Evolutionary conservation across 2,329 filamentous ascomycete genomes (phyloP), one percentile per base, ranked within the genome.

Genomic region (Eurotiales sp.): DNA sequence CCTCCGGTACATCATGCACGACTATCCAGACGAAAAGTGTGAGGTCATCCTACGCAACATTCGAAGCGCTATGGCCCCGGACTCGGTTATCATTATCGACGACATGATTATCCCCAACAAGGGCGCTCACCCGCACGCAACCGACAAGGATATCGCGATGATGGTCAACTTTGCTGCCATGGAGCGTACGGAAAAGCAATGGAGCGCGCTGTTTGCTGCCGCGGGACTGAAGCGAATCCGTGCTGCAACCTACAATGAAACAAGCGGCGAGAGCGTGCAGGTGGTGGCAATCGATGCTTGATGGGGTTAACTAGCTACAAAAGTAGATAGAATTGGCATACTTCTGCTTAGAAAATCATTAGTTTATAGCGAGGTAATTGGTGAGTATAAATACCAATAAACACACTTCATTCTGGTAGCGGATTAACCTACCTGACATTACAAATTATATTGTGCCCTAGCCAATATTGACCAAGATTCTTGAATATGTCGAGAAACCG

Each of bases 11-110:
- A 47, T 63, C 22, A 17, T 64, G 27, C 60, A 64, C 37, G 56
- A 62, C 46, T 62, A 54, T 48, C 41, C 51, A 11, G 60, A 63
- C 30, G 54, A 56, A 8, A 52, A 55, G n/a, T 51, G 51, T 11
- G 32, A 47, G 3, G 22, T 52, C 32, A 57, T 60, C 27, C 41
- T 62, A 10, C 57, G 58, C 6, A 57, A 65, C 11, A 55, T 69
- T 3, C 54, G 55, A 1, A 45, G 58, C 1, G 72, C 70, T 2
- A 63, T 74, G 58, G 58, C 51, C 1, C 50, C 56, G 2, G 61
- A 68, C 4, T 73, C 71, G 1, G 52, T 59, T 8, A 63, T 77
- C 21, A 53, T 77, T 7, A 70, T 77, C 49, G 68, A 74, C 45
- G 75, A 77, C 19, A 64, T 71, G 39, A 68, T 74, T 2, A 41